phyloP scores from a whole-genome alignment of 768 basidiomycete species.

The Lactarius sp. region DNA sequence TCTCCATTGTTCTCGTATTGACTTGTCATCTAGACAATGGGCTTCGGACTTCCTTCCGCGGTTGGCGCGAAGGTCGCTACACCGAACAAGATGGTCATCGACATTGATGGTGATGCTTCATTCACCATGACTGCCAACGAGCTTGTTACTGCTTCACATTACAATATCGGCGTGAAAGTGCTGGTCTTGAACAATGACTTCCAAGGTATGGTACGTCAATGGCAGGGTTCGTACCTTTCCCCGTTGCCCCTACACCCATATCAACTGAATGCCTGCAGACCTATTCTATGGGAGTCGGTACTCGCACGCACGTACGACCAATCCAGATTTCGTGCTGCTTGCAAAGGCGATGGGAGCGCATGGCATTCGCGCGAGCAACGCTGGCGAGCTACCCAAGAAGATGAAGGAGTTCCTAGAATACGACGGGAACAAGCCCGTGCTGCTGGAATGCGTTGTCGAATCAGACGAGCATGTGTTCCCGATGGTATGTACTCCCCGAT shows the following conservation, averaged over 20 bases:
- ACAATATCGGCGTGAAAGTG: conserved; percentile 91
- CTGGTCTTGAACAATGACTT: conserved; percentile 93
- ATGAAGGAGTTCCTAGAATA: conserved; percentile 99
- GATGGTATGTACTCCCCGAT: conserved; percentile 50
- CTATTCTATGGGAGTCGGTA: conserved; percentile 97
- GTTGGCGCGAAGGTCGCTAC: conserved; percentile 97
- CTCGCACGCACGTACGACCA: conserved; percentile 92
- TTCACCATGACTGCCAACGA: conserved; percentile 99
- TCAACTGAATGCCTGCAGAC: conserved; percentile 41
- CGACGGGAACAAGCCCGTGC: conserved; percentile 76
- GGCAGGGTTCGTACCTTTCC: conserved; percentile 69
- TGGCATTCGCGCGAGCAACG: conserved; percentile 67
- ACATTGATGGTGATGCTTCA: conserved; percentile 97
- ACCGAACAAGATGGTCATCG: conserved; percentile 88
- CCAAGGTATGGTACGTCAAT: conserved; percentile 99
- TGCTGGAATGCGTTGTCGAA: conserved; percentile 88
- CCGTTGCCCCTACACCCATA: neutral
- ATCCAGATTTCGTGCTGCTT: conserved; percentile 91
- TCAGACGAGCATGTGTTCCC: conserved; percentile 86
- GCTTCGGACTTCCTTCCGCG: conserved; percentile 90
- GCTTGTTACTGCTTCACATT: conserved; percentile 88
- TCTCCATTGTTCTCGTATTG: conserved; percentile 12
- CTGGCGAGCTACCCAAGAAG: conserved; percentile 80
- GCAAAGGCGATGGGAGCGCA: conserved; percentile 91
- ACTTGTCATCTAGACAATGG: conserved; percentile 72